Percentiles rank a stretch among this genome's conserved stretches.
phyloP scores from a whole-genome alignment of 1,284 basidiomycete species.

The Cryptococcus hybrid region DNA sequence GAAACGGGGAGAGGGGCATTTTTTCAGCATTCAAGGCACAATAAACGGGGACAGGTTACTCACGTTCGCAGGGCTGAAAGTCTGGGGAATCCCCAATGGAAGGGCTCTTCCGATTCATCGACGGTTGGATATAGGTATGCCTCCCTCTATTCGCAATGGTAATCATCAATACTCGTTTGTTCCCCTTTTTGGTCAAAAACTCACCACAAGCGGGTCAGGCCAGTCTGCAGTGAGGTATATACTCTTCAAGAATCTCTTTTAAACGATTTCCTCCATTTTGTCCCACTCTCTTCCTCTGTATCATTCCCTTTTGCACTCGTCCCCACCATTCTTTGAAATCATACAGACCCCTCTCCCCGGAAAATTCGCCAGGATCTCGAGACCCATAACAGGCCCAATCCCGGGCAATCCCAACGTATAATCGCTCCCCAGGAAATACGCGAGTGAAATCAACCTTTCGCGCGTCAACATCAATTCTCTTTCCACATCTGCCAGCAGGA shows the following conservation, averaged over 20 bases:
- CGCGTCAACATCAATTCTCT: constrained; percentile 87
- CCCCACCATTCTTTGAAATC: constrained; percentile 94
- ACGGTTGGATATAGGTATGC: constrained; percentile 91
- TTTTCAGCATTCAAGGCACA: constrained; percentile 36
- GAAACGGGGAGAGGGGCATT: too few relatives aligned
- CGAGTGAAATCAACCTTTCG: constrained; percentile 81
- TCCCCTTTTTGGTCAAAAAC: constrained; percentile 30
- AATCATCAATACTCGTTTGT: background rate
- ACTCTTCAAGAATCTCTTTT: constrained; percentile 81
- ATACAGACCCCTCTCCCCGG: constrained; percentile 73
- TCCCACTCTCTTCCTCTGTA: constrained; percentile 64
- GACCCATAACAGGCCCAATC: constrained; percentile 92
- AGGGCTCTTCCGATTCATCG: constrained; percentile 87
- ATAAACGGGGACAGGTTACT: constrained; percentile 34
- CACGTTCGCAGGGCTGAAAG: constrained; percentile 83
- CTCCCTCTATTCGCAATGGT: constrained; percentile 60
- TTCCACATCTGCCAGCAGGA: constrained; percentile 76
- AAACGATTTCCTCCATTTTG: constrained; percentile 77
- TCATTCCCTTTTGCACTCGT: constrained; percentile 90
- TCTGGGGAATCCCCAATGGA: constrained; percentile 96
- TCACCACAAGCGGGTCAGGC: constrained; percentile 85
- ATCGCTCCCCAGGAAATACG: constrained; percentile 93
- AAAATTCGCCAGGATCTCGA: constrained; percentile 91
- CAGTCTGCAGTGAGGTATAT: constrained; percentile 76
- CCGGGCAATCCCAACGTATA: constrained; percentile 96